Percentiles rank a stretch among this genome's conserved stretches.
These are phyloP conservation scores for Brasilioporus rufonigricans DNA, from an alignment of 768 basidiomycete species.

Conservation along the genomic window DNA sequence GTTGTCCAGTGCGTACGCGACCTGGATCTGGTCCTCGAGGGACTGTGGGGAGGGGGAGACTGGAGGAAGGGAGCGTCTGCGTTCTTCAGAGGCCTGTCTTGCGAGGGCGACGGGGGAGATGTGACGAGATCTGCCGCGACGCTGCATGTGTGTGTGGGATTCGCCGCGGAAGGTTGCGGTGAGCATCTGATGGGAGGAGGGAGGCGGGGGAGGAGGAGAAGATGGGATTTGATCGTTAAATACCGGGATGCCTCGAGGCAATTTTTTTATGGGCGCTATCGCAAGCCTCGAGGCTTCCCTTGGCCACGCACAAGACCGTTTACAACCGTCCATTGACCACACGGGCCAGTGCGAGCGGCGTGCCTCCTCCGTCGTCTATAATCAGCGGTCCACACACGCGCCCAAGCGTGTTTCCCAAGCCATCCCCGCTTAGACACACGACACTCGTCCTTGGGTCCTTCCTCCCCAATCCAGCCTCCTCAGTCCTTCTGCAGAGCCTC, in stretches of 20 bases:
- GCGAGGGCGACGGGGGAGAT: slow-evolving; percentile 44
- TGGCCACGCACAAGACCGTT: too few relatives aligned
- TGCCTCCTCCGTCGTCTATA: slow-evolving; percentile 5
- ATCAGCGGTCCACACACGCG: background rate
- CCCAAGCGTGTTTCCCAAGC: background rate
- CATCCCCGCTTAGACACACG: background rate
- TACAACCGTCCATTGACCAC: too few relatives aligned
- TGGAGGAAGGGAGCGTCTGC: slow-evolving; percentile 16
- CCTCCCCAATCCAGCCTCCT: slow-evolving; percentile 17
- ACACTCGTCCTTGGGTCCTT: background rate
- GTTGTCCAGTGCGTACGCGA: slow-evolving; percentile 66
- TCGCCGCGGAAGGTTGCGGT: slow-evolving; percentile 26
- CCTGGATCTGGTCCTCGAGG: slow-evolving; percentile 63
- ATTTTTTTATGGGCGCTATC: background rate
- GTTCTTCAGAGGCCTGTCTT: slow-evolving; percentile 42
- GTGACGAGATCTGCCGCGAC: slow-evolving; percentile 42
- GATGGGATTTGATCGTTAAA: background rate
- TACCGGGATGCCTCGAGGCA: slow-evolving; percentile 19
- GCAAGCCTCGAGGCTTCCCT: background rate
- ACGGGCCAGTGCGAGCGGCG: background rate
- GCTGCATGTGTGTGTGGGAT: slow-evolving; percentile 25
- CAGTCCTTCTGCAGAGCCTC: slow-evolving; percentile 14
- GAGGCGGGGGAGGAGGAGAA: background rate
- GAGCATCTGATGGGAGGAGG: slow-evolving; percentile 13
- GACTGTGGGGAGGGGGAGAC: slow-evolving; percentile 32